These are phyloP conservation scores for Ustilago sp. DNA, from an alignment of 1,284 basidiomycete species.

Conservation along the genomic window DNA sequence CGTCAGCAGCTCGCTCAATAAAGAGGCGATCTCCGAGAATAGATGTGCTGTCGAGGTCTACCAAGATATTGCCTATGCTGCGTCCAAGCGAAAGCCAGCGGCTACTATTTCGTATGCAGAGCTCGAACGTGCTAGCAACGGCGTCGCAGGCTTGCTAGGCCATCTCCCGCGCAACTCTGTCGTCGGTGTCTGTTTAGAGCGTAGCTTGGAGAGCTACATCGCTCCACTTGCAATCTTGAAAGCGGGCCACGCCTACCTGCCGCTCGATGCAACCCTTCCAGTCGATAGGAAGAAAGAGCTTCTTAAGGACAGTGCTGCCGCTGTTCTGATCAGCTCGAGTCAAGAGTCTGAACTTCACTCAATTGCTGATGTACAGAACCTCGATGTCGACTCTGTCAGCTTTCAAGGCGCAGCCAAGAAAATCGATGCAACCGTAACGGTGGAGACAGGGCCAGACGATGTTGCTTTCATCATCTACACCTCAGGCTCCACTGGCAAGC, in stretches of 20 bases:
- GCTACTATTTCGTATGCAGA: slow-evolving; percentile 45
- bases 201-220: slow-evolving; percentile 59
- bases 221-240: slow-evolving; percentile 56
- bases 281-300: slow-evolving; percentile 63
- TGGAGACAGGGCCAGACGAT: slow-evolving; percentile 24
- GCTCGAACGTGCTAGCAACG: slow-evolving; percentile 37
- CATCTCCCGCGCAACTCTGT: slow-evolving; percentile 40
- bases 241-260: slow-evolving; percentile 64
- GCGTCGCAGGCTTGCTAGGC: slow-evolving; percentile 29
- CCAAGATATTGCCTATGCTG: slow-evolving; percentile 20
- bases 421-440: background rate
- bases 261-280: slow-evolving; percentile 68
- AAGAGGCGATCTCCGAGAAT: slow-evolving; percentile 18
- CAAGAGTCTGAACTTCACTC: slow-evolving; percentile 6
- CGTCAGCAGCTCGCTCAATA: slow-evolving; percentile 23
- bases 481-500: slow-evolving; percentile 64
- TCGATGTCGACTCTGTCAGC: slow-evolving; percentile 18
- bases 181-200: slow-evolving; percentile 57
- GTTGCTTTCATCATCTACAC: slow-evolving; percentile 66
- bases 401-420: slow-evolving; percentile 16
- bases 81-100: slow-evolving; percentile 5
- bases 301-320: slow-evolving; percentile 54
- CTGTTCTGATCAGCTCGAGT: slow-evolving; percentile 35
- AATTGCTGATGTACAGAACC: slow-evolving; percentile 1
- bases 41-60: slow-evolving; percentile 48